These are phyloP conservation scores for Dryas drummondii DNA, from an alignment of 306 rosid genomes.

Conservation along the genomic window DNA sequence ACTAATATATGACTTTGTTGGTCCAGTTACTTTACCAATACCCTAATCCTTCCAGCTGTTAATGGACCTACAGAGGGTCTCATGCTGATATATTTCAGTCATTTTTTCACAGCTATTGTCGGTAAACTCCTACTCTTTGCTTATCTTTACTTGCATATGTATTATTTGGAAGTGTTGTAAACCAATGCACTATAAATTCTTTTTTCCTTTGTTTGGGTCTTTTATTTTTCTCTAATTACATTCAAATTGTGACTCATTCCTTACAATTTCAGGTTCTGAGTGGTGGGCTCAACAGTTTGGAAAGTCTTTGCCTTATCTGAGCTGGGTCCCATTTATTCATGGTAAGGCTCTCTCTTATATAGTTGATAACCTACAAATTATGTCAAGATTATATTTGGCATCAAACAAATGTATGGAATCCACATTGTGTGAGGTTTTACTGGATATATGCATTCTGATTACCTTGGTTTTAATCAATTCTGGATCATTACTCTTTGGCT, in stretches of 20 bases:
- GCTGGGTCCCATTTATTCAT: constrained; percentile 65
- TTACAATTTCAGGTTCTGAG: constrained; percentile 66
- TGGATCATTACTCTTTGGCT: background rate
- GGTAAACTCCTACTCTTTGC: constrained; percentile 55
- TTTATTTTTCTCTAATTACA: background rate
- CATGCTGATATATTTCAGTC: constrained; percentile 64
- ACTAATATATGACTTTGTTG: constrained; percentile 31
- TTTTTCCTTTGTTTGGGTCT: background rate
- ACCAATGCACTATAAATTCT: background rate
- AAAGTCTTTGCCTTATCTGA: constrained; percentile 66
- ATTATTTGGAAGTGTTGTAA: constrained; percentile 7
- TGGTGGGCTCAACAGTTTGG: constrained; percentile 87
- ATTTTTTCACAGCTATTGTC: constrained; percentile 78
- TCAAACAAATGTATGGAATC: background rate
- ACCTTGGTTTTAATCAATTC: background rate
- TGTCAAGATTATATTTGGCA: background rate
- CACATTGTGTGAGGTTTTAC: background rate
- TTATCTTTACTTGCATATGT: constrained; percentile 9
- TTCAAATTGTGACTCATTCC: background rate
- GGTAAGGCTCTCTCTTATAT: constrained; percentile 46
- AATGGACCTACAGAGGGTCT: constrained; percentile 99
- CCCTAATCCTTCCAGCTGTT: constrained; percentile 78
- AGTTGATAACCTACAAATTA: background rate
- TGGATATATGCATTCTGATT: background rate
- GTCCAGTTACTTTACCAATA: constrained; percentile 87